A percentile compares a stretch with the other conserved stretches of the same genome.
Evolutionary conservation across 768 basidiomycete species (phyloP).

Genomic region (Neoboletus brunneissimus): DNA sequence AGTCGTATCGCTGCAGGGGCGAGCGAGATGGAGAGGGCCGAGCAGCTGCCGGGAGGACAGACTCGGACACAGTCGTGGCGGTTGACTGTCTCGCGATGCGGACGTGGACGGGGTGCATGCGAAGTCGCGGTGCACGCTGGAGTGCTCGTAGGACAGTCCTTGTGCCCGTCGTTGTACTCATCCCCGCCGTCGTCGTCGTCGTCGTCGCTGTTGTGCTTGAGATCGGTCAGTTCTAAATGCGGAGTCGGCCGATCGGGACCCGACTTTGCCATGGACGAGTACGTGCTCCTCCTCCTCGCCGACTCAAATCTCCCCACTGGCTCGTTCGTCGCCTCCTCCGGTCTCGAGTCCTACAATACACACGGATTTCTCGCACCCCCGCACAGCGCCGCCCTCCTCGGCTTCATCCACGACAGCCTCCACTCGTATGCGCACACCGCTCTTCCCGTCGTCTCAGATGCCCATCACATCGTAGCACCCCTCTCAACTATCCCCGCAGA

Average conservation of each 20-base stretch:
- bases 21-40: neutral
- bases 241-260: neutral
- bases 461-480: constrained; percentile 44
- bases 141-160: neutral
- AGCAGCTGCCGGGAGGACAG: neutral
- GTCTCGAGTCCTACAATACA: constrained; percentile 84
- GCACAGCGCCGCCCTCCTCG: constrained; percentile 32
- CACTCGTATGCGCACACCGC: constrained; percentile 76
- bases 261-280: constrained; percentile 34
- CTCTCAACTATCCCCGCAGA: constrained; percentile 10
- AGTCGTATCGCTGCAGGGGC: constrained; percentile 42
- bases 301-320: constrained; percentile 97
- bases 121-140: neutral
- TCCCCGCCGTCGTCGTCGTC: constrained; percentile 4
- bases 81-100: constrained; percentile 15
- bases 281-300: constrained; percentile 74
- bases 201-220: neutral
- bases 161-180: constrained; percentile 1
- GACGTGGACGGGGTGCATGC: neutral
- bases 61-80: neutral
- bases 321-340: constrained; percentile 92
- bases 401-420: constrained; percentile 70
- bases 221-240: neutral
- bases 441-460: constrained; percentile 75
- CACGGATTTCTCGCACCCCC: constrained; percentile 66